A percentile compares a stretch with the other conserved stretches of the same genome.
Evolutionary conservation across 2,329 filamentous ascomycete species (phyloP).

Genomic region (Claviceps fusiformis): DNA sequence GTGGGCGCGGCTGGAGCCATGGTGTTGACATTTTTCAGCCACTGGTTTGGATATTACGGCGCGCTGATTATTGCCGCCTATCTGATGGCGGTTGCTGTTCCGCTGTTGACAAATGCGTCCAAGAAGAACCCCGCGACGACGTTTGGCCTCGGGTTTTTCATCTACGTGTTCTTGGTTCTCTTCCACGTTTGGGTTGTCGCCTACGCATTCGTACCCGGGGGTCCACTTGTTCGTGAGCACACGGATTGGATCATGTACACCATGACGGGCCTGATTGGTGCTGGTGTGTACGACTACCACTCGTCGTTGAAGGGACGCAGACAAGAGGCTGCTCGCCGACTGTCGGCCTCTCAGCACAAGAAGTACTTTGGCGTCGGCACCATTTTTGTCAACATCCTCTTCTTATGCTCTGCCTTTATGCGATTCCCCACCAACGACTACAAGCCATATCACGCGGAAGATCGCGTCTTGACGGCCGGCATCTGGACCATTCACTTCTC

Average conservation of each 20-base stretch:
- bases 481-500: constrained; percentile 99
- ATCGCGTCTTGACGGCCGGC: constrained; percentile 79
- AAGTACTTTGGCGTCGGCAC: constrained; percentile 46
- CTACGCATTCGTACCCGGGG: constrained; percentile 94
- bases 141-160: constrained; percentile 77
- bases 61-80: constrained; percentile 65
- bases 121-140: constrained; percentile 64
- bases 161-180: constrained; percentile 91
- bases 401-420: constrained; percentile 68
- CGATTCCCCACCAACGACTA: constrained; percentile 92
- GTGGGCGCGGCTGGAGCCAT: constrained; percentile 68
- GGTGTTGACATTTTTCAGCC: constrained; percentile 58
- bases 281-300: constrained; percentile 65
- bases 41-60: constrained; percentile 87
- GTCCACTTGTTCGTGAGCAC: constrained; percentile 79
- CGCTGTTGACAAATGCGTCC: constrained; percentile 62
- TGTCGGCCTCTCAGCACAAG: constrained; percentile 28
- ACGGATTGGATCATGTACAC: constrained; percentile 91
- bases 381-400: constrained; percentile 64
- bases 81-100: constrained; percentile 64
- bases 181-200: constrained; percentile 98
- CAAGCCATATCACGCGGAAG: constrained; percentile 73
- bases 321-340: constrained; percentile 16
- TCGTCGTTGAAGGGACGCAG: constrained; percentile 32
- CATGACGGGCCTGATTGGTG: constrained; percentile 73